Conservation (phyloP, 73 alveolate genomes). For the Tetrahymena thermophila region DNA sequence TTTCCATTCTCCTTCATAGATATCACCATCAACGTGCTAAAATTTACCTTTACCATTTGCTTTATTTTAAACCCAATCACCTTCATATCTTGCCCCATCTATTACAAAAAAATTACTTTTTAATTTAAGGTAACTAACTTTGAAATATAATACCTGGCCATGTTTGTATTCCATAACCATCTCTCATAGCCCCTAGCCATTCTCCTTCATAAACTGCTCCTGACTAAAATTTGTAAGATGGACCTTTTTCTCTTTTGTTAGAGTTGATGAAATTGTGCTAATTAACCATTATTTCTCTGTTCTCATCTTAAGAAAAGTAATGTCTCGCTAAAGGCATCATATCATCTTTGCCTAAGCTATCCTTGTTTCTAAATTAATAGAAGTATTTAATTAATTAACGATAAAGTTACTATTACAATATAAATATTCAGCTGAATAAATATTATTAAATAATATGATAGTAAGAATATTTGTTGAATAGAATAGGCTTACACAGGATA, state of each 20-base stretch:
- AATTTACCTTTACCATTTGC: conserved; percentile 36
- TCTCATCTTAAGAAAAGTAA: not conserved
- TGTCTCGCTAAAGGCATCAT: not conserved
- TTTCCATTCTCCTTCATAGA: conserved; percentile 44
- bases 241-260: conserved; percentile 29
- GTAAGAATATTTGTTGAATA: not conserved
- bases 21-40: conserved; percentile 40
- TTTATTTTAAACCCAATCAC: conserved; percentile 29
- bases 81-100: conserved; percentile 35
- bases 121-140: not conserved
- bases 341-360: not conserved
- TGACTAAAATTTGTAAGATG: conserved; percentile 26
- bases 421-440: not conserved
- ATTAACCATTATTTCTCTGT: not conserved
- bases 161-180: conserved; percentile 21
- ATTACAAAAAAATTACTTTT: not conserved
- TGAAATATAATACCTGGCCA: not conserved
- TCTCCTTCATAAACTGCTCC: conserved; percentile 33
- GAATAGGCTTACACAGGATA: not conserved
- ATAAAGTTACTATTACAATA: not conserved
- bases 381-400: not conserved
- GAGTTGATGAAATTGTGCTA: not conserved
- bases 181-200: conserved; percentile 26
- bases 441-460: not conserved
- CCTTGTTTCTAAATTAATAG: not conserved